Evolutionary conservation across 345 rosid genomes (phyloP), one percentile per base, ranked within the genome.

Genomic region (Orychophragmus violaceus): DNA sequence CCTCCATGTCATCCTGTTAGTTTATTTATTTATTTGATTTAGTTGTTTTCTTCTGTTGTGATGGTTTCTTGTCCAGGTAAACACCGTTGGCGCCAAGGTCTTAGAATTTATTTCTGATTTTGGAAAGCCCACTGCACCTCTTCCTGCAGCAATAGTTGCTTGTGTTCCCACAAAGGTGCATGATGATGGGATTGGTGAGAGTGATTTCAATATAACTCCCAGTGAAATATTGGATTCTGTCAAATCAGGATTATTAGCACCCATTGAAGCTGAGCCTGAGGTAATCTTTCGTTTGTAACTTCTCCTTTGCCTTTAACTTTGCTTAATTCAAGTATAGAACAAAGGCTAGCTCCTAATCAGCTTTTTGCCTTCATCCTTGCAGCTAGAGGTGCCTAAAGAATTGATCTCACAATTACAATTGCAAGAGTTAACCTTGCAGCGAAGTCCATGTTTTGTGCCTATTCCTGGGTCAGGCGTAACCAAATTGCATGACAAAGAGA

Each of bases 181-280:
- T 57, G 68, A 83, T 62, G 98, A 91, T 66, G 91, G 83, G 57
- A 63, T 80, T 42, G 94, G 91, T 63, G 99, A 95, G 83, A 82
- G 83, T 35, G 99, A 91, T 62, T 91, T 95, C 76, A 82, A 76
- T 81, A 83, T 91, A 75, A 77, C 91, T 12, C 72, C 95, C 14
- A 60, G 66, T 45, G 96, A 89, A 78, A 91, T 95, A 62, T 60
- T 79, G 39, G 86, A 76, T 72, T 90, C 99, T 41, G 76, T 95
- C 61, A 74, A 80, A 80, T 80, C 81, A 22, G 99, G 98, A 75
- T 49, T 89, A 79, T 70, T 72, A 70, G 84, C 88, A 79, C 91
- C 96, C 59, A 89, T 91, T 68, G 95, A 91, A 79, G 87, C 99
- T 64, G 99, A 95, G 80, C 99, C 97, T 61, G 99, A 91, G 99